Evolutionary conservation across 116 monocot genomes (phyloP).

Genomic region (Phalaenopsis hybrid): DNA sequence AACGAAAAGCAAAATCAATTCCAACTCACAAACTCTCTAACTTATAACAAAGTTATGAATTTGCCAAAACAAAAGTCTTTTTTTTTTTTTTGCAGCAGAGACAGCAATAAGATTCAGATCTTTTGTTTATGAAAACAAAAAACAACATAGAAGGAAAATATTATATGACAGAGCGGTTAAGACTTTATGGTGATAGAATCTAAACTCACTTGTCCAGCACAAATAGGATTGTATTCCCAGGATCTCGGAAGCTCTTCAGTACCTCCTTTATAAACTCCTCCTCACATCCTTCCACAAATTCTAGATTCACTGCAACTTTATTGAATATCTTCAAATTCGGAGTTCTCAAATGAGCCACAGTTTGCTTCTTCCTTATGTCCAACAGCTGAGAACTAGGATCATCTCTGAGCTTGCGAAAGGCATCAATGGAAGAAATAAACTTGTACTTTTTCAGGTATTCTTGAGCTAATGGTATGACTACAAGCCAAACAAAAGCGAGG

Average conservation of each 20-base stretch:
- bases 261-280: constrained; percentile 65
- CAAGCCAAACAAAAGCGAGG: constrained; percentile 65
- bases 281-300: constrained; percentile 64
- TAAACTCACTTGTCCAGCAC: constrained; percentile 84
- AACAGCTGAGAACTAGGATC: constrained; percentile 57
- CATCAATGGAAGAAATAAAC: constrained; percentile 51
- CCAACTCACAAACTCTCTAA: no score
- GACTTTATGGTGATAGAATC: neutral
- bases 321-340: constrained; percentile 67
- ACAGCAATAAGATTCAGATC: no score
- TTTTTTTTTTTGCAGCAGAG: no score
- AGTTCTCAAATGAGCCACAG: constrained; percentile 44
- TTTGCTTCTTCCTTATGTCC: constrained; percentile 77
- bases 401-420: constrained; percentile 71
- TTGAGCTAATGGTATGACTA: constrained; percentile 61
- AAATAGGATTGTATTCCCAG: constrained; percentile 58
- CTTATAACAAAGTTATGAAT: no score
- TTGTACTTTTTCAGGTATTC: constrained; percentile 82
- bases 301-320: constrained; percentile 52
- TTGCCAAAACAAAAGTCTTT: no score
- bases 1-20: no score
- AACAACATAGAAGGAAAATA: neutral
- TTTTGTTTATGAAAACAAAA: neutral
- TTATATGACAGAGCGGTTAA: neutral
- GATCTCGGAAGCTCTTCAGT: constrained; percentile 48